These are phyloP conservation scores for Candida anutae DNA, from an alignment of 1,139 yeast genomes.

Conservation along the genomic window DNA sequence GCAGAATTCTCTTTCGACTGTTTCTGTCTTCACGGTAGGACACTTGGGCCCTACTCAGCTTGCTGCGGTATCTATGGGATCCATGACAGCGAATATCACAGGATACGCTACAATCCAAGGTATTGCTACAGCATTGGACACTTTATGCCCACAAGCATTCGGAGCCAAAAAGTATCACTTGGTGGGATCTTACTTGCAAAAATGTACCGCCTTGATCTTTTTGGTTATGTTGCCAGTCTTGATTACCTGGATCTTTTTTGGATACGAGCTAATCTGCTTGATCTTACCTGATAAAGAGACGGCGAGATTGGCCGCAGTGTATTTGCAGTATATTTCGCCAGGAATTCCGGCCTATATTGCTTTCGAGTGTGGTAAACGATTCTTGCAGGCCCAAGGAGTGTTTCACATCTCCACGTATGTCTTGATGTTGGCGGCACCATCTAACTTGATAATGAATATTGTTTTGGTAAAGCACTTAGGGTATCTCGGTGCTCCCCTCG, in stretches of 20 bases:
- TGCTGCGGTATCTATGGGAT: constrained; percentile 57
- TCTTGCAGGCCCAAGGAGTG: constrained; percentile 47
- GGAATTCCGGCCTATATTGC: constrained; percentile 51
- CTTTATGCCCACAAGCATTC: constrained; percentile 66
- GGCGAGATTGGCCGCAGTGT: constrained; percentile 46
- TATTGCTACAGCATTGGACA: constrained; percentile 74
- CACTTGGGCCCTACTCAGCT: constrained; percentile 51
- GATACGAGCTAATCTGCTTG: constrained; percentile 27
- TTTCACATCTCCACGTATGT: constrained; percentile 47
- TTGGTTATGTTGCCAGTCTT: constrained; percentile 45
- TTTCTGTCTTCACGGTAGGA: constrained; percentile 52
- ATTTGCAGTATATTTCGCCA: constrained; percentile 40
- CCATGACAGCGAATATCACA: constrained; percentile 54
- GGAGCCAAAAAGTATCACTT: constrained; percentile 47
- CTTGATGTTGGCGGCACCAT: constrained; percentile 45
- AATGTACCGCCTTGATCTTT: constrained; percentile 45
- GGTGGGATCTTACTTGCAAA: constrained; percentile 48
- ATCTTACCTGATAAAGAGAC: constrained; percentile 40
- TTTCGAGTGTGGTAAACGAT: constrained; percentile 49
- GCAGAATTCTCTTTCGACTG: constrained; percentile 50
- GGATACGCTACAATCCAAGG: constrained; percentile 56
- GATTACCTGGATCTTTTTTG: constrained; percentile 42
- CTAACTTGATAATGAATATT: constrained; percentile 43
- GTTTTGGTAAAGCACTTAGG: constrained; percentile 35
- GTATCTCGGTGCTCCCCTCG: constrained; percentile 51